A percentile compares a stretch with the other conserved stretches of the same genome.
These are phyloP conservation scores for Kwoniella botswanensis DNA, from an alignment of 768 basidiomycete species.

Conservation along the genomic window DNA sequence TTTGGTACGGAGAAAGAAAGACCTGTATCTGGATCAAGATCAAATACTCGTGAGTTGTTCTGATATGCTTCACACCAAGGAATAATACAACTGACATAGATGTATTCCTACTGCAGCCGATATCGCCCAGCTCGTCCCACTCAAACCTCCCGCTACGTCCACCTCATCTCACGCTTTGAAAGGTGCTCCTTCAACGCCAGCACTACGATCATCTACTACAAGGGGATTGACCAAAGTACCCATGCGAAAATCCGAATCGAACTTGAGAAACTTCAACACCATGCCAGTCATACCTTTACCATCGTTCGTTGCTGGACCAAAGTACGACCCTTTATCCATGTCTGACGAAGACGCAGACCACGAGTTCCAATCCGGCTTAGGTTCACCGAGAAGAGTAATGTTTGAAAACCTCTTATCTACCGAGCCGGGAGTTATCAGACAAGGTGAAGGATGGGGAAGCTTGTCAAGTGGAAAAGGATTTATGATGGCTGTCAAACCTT, in stretches of 20 bases:
- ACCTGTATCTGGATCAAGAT: conserved; percentile 23
- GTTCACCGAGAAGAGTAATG: conserved; percentile 29
- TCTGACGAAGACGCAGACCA: conserved; percentile 27
- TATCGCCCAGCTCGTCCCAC: conserved; percentile 34
- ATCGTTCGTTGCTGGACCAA: conserved; percentile 25
- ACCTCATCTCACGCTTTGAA: conserved; percentile 30
- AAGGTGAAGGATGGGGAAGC: conserved; percentile 47
- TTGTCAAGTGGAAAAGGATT: conserved; percentile 25
- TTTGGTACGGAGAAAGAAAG: conserved; percentile 42
- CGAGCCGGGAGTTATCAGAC: conserved; percentile 44
- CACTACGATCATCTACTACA: conserved; percentile 35
- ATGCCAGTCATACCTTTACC: conserved; percentile 34
- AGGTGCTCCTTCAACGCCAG: conserved; percentile 48
- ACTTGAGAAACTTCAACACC: conserved; percentile 46
- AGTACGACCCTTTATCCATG: conserved; percentile 22
- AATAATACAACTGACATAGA: neutral
- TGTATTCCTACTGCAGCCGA: conserved; percentile 24
- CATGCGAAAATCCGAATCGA: conserved; percentile 46
- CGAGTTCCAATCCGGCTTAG: neutral
- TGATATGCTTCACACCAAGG: neutral
- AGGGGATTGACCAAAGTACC: conserved; percentile 17
- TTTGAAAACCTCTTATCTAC: conserved; percentile 43
- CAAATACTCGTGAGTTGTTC: conserved; percentile 37
- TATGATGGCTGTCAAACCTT: conserved; percentile 28
- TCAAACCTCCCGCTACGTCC: conserved; percentile 35